A percentile compares a stretch with the other conserved stretches of the same genome.
Conservation (phyloP, 2,329 filamentous ascomycete genomes). For the Pseudocercospora pini-densiflorae region DNA sequence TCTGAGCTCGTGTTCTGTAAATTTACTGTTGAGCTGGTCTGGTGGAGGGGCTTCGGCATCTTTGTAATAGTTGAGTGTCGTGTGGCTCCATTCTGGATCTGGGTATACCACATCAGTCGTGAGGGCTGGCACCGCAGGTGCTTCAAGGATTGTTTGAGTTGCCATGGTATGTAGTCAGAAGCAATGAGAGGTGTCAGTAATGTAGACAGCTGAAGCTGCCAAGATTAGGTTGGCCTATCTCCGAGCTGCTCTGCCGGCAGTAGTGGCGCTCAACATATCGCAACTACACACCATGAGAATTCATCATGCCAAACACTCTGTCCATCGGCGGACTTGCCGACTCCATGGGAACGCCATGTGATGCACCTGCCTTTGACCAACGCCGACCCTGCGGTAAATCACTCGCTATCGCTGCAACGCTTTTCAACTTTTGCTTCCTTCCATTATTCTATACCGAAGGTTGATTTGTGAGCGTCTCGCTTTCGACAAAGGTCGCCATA, state of each 20-base stretch:
- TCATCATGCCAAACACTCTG: background rate
- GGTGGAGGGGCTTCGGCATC: constrained; percentile 15
- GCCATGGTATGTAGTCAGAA: background rate
- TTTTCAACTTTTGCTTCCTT: background rate
- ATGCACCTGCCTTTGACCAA: background rate
- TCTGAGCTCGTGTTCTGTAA: constrained; percentile 24
- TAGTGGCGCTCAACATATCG: background rate
- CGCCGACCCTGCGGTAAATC: background rate
- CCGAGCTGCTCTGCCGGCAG: background rate
- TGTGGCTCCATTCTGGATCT: constrained; percentile 20
- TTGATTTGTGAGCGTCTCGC: constrained; percentile 22
- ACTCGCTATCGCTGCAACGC: background rate
- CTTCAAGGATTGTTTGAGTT: background rate
- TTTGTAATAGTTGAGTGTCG: constrained; percentile 25
- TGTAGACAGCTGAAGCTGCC: background rate
- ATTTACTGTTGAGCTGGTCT: constrained; percentile 4
- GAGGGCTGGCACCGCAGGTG: no score
- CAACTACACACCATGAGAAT: background rate
- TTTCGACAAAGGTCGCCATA: constrained; percentile 29
- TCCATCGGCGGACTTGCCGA: background rate
- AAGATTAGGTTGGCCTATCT: constrained; percentile 4
- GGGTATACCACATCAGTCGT: background rate
- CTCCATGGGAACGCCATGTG: background rate
- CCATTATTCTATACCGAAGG: background rate
- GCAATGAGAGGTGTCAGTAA: background rate